Evolutionary conservation across 2,329 filamentous ascomycete genomes (phyloP).

Genomic region (Fusarium sp.): DNA sequence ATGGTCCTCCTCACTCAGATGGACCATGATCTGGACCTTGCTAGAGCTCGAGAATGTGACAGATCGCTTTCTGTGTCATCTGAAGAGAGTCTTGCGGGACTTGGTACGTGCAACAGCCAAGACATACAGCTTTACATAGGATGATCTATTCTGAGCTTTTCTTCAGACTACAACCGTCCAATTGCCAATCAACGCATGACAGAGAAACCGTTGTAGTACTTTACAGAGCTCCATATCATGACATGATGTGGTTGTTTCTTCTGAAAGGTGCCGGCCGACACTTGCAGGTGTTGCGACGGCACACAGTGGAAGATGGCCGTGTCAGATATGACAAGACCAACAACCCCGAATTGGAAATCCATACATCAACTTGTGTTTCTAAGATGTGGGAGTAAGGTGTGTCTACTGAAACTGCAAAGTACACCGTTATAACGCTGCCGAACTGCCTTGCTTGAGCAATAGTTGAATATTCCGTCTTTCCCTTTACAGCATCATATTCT

Average conservation of each 20-base stretch:
- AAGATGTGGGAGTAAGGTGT: background rate
- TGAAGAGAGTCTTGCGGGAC: slow-evolving; percentile 12
- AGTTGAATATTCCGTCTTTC: slow-evolving; percentile 12
- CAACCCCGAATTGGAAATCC: slow-evolving; percentile 10
- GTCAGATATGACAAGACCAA: slow-evolving; percentile 31
- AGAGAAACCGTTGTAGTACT: slow-evolving; percentile 4
- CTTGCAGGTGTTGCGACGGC: background rate
- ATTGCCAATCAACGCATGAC: slow-evolving; percentile 7
- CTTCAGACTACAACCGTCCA: slow-evolving; percentile 16
- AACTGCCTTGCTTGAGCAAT: slow-evolving; percentile 1
- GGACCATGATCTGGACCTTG: slow-evolving; percentile 25
- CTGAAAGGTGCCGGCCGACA: slow-evolving; percentile 10
- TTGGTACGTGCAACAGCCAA: slow-evolving; percentile 3
- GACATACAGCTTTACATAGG: slow-evolving; percentile 25
- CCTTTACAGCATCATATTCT: slow-evolving; percentile 7
- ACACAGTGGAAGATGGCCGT: background rate
- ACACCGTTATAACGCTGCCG: background rate
- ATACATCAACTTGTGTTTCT: slow-evolving; percentile 13
- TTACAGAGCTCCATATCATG: slow-evolving; percentile 15
- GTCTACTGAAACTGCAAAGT: background rate
- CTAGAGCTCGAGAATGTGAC: slow-evolving; percentile 33
- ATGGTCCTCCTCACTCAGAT: slow-evolving; percentile 3
- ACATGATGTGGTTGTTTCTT: slow-evolving; percentile 11
- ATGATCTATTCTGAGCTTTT: slow-evolving; percentile 23
- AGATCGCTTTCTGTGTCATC: slow-evolving; percentile 41